These are phyloP conservation scores for Plenodomus lindquistii DNA, from an alignment of 2,329 filamentous ascomycete species.

Conservation along the genomic window DNA sequence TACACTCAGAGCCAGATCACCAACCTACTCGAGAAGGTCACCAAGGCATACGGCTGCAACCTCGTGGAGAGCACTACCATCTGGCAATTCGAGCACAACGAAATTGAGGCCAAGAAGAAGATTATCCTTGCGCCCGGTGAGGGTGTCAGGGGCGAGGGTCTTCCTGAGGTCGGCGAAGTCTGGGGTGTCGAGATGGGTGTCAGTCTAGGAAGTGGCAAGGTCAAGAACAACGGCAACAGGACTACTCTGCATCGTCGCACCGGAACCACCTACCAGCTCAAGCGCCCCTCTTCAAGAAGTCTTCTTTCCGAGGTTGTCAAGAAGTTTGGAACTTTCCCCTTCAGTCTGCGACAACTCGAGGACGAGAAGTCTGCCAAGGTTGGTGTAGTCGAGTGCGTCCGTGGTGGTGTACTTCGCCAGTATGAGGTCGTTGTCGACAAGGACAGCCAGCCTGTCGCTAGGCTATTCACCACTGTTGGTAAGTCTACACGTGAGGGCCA, in stretches of 20 bases:
- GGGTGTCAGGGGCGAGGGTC: constrained; percentile 86
- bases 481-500: constrained; percentile 52
- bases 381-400: constrained; percentile 94
- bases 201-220: constrained; percentile 87
- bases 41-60: constrained; percentile 86
- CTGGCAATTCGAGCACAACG: constrained; percentile 94
- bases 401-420: constrained; percentile 87
- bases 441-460: constrained; percentile 80
- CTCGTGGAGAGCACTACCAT: constrained; percentile 97
- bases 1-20: constrained; percentile 87
- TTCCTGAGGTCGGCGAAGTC: constrained; percentile 86
- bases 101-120: constrained; percentile 98
- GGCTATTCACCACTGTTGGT: constrained; percentile 92
- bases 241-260: constrained; percentile 93
- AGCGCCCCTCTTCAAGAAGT: constrained; percentile 90
- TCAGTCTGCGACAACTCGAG: constrained; percentile 94
- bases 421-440: constrained; percentile 97
- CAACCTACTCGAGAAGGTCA: constrained; percentile 84
- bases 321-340: constrained; percentile 97
- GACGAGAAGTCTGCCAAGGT: constrained; percentile 95
- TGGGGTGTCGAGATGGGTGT: constrained; percentile 98
- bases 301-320: constrained; percentile 92
- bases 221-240: constrained; percentile 85
- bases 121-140: constrained; percentile 89
- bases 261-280: constrained; percentile 86